Percentiles rank a stretch among this genome's conserved stretches.
These are phyloP conservation scores for Pulicaria dysenterica DNA, from an alignment of 129 eudicot genomes.

Conservation along the genomic window DNA sequence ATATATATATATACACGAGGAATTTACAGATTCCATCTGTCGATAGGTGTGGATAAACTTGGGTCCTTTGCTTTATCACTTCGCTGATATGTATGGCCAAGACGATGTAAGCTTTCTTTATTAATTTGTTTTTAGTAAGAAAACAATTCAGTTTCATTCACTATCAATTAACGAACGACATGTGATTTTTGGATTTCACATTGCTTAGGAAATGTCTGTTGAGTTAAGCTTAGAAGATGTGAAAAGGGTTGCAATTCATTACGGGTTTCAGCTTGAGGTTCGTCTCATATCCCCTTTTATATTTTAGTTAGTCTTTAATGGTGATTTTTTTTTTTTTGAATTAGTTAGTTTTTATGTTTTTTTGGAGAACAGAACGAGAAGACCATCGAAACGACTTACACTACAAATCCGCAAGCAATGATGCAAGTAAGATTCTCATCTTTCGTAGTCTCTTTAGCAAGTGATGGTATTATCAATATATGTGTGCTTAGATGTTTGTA, in stretches of 20 bases:
- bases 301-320: background rate
- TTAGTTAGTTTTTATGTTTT: background rate
- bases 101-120: constrained; percentile 64
- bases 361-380: constrained; percentile 58
- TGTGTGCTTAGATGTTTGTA: background rate
- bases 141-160: constrained; percentile 7
- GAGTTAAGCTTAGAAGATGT: constrained; percentile 98
- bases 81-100: constrained; percentile 79
- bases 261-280: constrained; percentile 91
- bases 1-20: too few relatives aligned
- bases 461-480: background rate
- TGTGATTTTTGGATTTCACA: constrained; percentile 10
- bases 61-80: constrained; percentile 98
- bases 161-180: background rate
- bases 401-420: constrained; percentile 83
- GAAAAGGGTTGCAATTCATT: constrained; percentile 69
- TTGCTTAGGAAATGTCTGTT: constrained; percentile 81
- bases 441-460: background rate
- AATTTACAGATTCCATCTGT: constrained; percentile 27
- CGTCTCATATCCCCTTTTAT: background rate
- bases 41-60: constrained; percentile 94
- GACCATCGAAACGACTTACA: constrained; percentile 84
- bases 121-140: too few relatives aligned
- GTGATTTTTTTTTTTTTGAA: background rate
- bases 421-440: constrained; percentile 74